Evolutionary conservation across 2,329 filamentous ascomycete species (phyloP).

Genomic region (Coniosporium tulheliwenetii): DNA sequence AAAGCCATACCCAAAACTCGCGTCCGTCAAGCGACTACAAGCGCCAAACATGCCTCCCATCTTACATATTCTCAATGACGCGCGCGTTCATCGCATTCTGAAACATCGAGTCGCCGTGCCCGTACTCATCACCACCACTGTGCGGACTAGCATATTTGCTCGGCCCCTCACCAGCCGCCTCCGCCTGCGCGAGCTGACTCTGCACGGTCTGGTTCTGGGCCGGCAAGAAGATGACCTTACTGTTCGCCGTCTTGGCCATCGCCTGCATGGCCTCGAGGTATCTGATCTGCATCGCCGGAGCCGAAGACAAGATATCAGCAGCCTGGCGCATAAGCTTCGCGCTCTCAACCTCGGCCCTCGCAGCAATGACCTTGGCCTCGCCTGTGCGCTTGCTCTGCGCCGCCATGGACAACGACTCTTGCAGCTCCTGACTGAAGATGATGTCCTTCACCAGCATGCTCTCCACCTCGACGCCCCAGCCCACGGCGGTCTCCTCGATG

Average conservation of each 20-base stretch:
- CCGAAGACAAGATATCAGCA: conserved; percentile 80
- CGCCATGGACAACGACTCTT: conserved; percentile 94
- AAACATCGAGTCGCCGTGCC: conserved; percentile 26
- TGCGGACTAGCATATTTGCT: conserved; percentile 22
- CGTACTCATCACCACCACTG: conserved; percentile 5
- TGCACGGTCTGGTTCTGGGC: conserved; percentile 42
- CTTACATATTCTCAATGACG: conserved; percentile 73
- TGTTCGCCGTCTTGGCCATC: conserved; percentile 89
- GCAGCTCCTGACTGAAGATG: conserved; percentile 87
- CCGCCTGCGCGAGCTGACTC: conserved; percentile 32
- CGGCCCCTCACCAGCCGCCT: conserved; percentile 39
- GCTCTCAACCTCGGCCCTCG: conserved; percentile 88
- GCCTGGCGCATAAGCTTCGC: conserved; percentile 86
- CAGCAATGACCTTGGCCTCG: conserved; percentile 95
- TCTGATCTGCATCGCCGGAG: conserved; percentile 94
- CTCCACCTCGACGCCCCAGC: conserved; percentile 94
- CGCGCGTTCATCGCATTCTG: conserved; percentile 68
- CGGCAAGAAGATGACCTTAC: conserved; percentile 71
- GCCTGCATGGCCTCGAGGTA: conserved; percentile 98
- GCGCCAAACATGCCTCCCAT: too few relatives aligned
- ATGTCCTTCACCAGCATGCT: conserved; percentile 99
- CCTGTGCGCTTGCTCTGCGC: conserved; percentile 97
- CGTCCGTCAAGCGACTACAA: too few relatives aligned
- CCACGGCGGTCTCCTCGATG: conserved; percentile 84
- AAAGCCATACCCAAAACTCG: too few relatives aligned